These are phyloP conservation scores for Pestalotiopsis sp. DNA, from an alignment of 2,329 filamentous ascomycete species.

Conservation along the genomic window DNA sequence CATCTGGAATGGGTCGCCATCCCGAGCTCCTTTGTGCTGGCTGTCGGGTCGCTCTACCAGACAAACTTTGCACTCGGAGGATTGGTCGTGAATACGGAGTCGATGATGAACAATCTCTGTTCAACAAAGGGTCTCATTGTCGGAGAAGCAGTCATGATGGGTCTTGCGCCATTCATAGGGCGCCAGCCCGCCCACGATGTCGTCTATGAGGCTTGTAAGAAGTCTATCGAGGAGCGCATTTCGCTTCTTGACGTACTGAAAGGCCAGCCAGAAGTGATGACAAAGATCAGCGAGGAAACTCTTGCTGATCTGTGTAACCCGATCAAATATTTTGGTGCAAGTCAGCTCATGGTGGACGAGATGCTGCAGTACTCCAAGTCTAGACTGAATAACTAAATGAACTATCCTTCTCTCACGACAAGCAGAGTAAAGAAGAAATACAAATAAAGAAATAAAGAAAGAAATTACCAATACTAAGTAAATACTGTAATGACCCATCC, in stretches of 20 bases:
- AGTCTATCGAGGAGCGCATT: slow-evolving; percentile 43
- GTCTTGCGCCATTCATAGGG: slow-evolving; percentile 50
- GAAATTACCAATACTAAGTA: too few relatives aligned
- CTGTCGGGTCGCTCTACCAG: slow-evolving; percentile 52
- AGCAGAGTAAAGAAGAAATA: neutral
- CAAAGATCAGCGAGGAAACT: slow-evolving; percentile 32
- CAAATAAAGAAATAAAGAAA: neutral
- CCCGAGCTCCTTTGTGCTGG: slow-evolving; percentile 53
- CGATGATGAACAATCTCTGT: slow-evolving; percentile 51
- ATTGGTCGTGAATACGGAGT: slow-evolving; percentile 47
- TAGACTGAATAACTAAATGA: neutral
- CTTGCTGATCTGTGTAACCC: slow-evolving; percentile 28
- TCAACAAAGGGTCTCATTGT: slow-evolving; percentile 55
- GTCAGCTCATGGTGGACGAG: slow-evolving; percentile 29
- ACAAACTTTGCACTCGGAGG: slow-evolving; percentile 53
- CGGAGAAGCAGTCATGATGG: slow-evolving; percentile 63
- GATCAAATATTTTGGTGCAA: slow-evolving; percentile 40
- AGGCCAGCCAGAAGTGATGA: slow-evolving; percentile 38
- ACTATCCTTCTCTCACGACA: neutral
- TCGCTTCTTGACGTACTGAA: slow-evolving; percentile 43
- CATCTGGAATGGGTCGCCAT: slow-evolving; percentile 59
- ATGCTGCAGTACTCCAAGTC: neutral
- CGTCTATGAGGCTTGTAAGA: slow-evolving; percentile 54
- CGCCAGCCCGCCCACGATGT: slow-evolving; percentile 55
- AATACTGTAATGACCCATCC: neutral